These are phyloP conservation scores for Asterionellopsis glacialis DNA, from an alignment of 108 stramenopile species.

Conservation along the genomic window DNA sequence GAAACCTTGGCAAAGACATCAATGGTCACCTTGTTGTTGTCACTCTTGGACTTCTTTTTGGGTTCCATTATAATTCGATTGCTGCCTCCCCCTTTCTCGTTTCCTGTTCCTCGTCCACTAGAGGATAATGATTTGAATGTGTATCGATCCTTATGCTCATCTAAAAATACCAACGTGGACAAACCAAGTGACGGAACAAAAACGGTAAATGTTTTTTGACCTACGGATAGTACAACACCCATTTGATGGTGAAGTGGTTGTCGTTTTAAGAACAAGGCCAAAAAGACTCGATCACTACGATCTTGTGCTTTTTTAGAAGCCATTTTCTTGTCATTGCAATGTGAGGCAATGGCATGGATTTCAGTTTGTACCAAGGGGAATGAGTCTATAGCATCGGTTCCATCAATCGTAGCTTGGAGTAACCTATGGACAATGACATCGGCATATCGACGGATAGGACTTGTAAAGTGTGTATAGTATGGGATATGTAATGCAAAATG, in stretches of 20 bases:
- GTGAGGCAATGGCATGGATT: constrained; percentile 48
- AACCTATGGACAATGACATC: constrained; percentile 94
- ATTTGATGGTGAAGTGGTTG: constrained; percentile 55
- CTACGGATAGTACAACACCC: constrained; percentile 76
- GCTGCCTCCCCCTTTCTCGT: constrained; percentile 14
- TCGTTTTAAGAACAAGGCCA: constrained; percentile 69
- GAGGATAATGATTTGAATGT: constrained; percentile 32
- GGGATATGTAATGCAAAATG: constrained; percentile 96
- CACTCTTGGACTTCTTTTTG: constrained; percentile 23
- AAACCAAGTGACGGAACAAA: constrained; percentile 75
- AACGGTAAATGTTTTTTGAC: constrained; percentile 78
- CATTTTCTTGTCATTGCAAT: constrained; percentile 88
- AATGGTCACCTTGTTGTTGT: constrained; percentile 41
- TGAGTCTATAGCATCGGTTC: constrained; percentile 44
- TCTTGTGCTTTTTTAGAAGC: constrained; percentile 89
- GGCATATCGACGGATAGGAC: constrained; percentile 93
- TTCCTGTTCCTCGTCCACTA: constrained; percentile 12
- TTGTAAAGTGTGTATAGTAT: constrained; percentile 97
- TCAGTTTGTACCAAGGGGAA: constrained; percentile 44
- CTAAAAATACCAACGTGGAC: constrained; percentile 52
- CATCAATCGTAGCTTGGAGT: constrained; percentile 86
- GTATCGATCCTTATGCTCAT: constrained; percentile 71
- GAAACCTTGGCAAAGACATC: constrained; percentile 61
- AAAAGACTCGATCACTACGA: constrained; percentile 77
- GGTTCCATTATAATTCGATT: constrained; percentile 40